Percentiles rank a stretch among this genome's conserved stretches.
phyloP scores from a whole-genome alignment of 78 protist genomes.

The Creolimax fragrantissima region DNA sequence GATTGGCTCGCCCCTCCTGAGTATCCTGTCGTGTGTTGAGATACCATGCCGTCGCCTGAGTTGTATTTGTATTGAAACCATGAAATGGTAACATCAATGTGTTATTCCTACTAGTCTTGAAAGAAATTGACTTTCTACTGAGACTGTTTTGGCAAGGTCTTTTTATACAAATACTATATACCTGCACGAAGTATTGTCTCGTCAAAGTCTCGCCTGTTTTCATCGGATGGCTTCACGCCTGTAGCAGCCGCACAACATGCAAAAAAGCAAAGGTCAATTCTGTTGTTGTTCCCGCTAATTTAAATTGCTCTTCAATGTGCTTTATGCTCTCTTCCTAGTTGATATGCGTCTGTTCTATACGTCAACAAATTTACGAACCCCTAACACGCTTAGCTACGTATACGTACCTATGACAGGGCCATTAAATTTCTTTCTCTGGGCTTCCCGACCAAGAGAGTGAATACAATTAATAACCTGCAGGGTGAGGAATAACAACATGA shows the following conservation, averaged over 20 bases:
- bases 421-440: not conserved
- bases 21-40: not conserved
- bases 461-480: not conserved
- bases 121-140: too few species aligned
- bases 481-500: too few species aligned
- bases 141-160: too few species aligned
- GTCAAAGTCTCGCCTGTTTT: slow-evolving; percentile 2
- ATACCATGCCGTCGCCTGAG: not conserved
- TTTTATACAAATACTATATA: too few species aligned
- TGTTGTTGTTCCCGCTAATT: not conserved
- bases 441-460: not conserved
- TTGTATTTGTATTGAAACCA: too few species aligned
- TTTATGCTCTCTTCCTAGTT: not conserved
- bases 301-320: not conserved
- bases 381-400: not conserved
- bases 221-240: slow-evolving; percentile 4
- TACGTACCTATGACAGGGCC: not conserved
- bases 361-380: not conserved
- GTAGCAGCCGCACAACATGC: not conserved
- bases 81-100: too few species aligned
- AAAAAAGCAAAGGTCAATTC: not conserved
- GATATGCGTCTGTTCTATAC: not conserved
- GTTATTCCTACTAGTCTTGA: too few species aligned
- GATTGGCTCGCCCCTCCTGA: not conserved
- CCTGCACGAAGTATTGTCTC: not conserved